Conservation (phyloP, 1,284 basidiomycete genomes). For the Spongispora temasekensis region DNA sequence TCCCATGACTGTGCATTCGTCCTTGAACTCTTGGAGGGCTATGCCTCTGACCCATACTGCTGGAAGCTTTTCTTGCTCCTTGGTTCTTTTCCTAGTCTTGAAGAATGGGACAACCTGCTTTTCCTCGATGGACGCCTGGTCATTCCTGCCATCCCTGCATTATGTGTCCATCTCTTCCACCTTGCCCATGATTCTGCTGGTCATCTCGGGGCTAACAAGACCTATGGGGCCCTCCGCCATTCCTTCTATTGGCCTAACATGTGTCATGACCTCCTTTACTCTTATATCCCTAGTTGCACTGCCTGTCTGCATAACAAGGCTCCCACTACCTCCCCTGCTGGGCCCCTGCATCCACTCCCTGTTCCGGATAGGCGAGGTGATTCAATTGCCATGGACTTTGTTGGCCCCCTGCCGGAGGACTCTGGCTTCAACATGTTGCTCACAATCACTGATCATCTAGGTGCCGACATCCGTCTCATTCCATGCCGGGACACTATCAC, state of each 20-base stretch:
- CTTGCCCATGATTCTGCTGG: background rate
- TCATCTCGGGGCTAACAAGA: background rate
- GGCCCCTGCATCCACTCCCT: background rate
- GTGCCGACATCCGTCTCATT: too few species aligned
- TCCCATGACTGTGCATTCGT: conserved; percentile 9
- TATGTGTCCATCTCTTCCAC: background rate
- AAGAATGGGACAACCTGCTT: background rate
- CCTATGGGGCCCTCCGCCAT: background rate
- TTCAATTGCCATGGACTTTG: too few species aligned
- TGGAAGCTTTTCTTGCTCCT: conserved; percentile 14
- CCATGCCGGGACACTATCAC: too few species aligned
- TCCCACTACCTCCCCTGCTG: background rate
- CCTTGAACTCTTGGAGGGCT: conserved; percentile 29
- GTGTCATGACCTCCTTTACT: background rate
- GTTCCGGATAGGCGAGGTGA: background rate
- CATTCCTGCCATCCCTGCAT: background rate
- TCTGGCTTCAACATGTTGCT: too few species aligned
- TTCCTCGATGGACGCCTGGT: background rate
- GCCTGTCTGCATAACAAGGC: background rate
- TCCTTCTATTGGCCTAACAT: background rate
- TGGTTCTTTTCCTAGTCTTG: background rate
- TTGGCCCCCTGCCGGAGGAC: too few species aligned
- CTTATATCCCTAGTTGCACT: background rate
- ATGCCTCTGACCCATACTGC: conserved; percentile 32
- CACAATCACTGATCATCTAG: too few species aligned